phyloP scores from a whole-genome alignment of 768 basidiomycete genomes.

The Leccinum disarticulatum region DNA sequence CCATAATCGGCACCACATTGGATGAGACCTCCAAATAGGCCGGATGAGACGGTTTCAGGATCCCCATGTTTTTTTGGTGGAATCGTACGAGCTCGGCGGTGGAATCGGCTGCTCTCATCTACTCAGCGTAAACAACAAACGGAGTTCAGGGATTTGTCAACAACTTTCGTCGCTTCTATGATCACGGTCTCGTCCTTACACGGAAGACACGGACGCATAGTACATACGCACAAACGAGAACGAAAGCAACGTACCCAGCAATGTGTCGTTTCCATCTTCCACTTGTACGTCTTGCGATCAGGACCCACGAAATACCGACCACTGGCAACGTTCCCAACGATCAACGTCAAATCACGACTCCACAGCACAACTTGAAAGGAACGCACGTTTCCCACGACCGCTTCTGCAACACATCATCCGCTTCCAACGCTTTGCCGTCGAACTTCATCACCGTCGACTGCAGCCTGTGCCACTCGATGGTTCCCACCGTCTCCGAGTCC shows the following conservation, averaged over 20 bases:
- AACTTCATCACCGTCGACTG: conserved; percentile 10
- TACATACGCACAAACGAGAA: not conserved
- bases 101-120: conserved; percentile 23
- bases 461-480: conserved; percentile 26
- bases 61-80: conserved; percentile 24
- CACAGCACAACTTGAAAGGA: not conserved
- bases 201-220: too few species aligned
- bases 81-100: conserved; percentile 21
- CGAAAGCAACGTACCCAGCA: conserved; percentile 24
- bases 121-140: not conserved
- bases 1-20: too few species aligned
- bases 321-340: conserved; percentile 12
- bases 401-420: conserved; percentile 12
- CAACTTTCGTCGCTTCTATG: too few species aligned
- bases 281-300: conserved; percentile 32
- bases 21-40: conserved; percentile 25
- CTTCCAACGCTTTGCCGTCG: conserved; percentile 13
- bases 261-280: conserved; percentile 28
- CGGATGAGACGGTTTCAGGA: conserved; percentile 18
- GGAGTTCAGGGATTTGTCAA: too few species aligned
- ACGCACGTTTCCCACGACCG: conserved; percentile 21
- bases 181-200: too few species aligned
- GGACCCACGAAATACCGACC: conserved; percentile 34
- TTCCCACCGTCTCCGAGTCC: conserved; percentile 20
- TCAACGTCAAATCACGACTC: not conserved